Evolutionary conservation across 148 eudicot species (phyloP), one percentile per base, ranked within the genome.

Genomic region (Chenopodium album): DNA sequence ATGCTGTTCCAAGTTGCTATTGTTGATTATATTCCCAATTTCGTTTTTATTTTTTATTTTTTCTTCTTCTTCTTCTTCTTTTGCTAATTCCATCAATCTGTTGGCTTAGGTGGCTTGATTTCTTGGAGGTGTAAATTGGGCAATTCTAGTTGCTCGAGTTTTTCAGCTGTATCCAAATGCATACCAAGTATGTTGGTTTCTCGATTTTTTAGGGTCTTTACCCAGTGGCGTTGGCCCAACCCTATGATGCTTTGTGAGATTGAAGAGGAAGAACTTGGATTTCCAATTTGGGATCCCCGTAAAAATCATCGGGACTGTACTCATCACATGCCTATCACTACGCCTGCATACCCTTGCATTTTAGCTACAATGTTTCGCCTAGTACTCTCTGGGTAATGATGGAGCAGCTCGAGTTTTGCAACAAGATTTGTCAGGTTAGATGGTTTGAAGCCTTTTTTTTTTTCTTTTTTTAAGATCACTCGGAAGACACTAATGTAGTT

Each of bases 71-170:
- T 41, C 2, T 44, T 8, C 14, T 37, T 46, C 41, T 1, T 17
- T 47, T 19, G 41, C 32, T 48, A 60, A 63, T 17, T 50, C 7
- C 19, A 4, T 75, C 73, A 17, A n/a, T 64, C 8, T 29, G 9
- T 44, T 75, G 76, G 71, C 32, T 74, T 77, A 94, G 98, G 94
- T 94, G 76, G 92, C 92, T 78, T 96, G 98, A 71, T 95, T 93
- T 88, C 94, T 95, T 79, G 98, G 98, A 81, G 98, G 98, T 28
- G 97, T 95, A 63, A 95, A 92, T 79, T 95, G 95, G 97, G 98
- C 98, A 12, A 87, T 95, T 79, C 97, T 95, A 66, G 98, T 95
- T 20, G 98, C 98, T 81, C 86, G 93, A 44, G 91, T 95, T 20
- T 93, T 93, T 76, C 98, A 95, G 85, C 89, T 95, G 68, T 95